Evolutionary conservation across 768 basidiomycete genomes (phyloP).

Genomic region (Trametes villosa): DNA sequence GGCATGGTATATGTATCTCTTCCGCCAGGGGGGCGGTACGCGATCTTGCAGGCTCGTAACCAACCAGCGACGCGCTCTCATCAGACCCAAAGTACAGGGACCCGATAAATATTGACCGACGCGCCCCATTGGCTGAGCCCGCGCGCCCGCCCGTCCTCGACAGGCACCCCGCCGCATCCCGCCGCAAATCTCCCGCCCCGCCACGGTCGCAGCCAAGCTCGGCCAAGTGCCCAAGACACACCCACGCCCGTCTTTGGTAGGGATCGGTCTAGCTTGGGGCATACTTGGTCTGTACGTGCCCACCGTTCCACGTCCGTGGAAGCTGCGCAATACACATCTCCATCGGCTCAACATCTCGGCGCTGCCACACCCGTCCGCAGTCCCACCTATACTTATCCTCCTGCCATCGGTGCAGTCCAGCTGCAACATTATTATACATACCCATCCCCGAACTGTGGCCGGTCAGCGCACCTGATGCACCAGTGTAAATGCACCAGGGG

Average conservation of each 20-base stretch:
- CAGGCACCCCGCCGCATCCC: background rate
- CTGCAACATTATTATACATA: too few relatives aligned
- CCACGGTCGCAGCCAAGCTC: slow-evolving; percentile 3
- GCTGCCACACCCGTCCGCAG: background rate
- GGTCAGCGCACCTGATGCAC: too few relatives aligned
- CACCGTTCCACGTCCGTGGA: slow-evolving; percentile 2
- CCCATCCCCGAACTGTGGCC: too few relatives aligned
- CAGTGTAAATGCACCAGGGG: too few relatives aligned
- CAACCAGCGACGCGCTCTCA: slow-evolving; percentile 2
- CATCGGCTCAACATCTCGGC: background rate
- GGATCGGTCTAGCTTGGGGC: background rate
- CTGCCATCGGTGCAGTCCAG: too few relatives aligned
- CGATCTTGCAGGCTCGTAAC: slow-evolving; percentile 1
- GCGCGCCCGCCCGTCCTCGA: background rate
- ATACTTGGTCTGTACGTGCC: background rate
- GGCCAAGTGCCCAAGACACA: slow-evolving; percentile 10
- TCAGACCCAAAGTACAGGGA: background rate
- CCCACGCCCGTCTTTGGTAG: background rate
- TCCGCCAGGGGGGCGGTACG: slow-evolving; percentile 5
- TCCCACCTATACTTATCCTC: background rate
- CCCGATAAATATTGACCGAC: background rate
- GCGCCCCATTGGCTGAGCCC: background rate
- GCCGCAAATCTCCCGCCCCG: background rate
- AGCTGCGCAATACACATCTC: background rate
- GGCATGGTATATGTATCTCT: background rate